Percentiles rank a stretch among this genome's conserved stretches.
These are phyloP conservation scores for Aurantiochytrium sp. DNA, from an alignment of 108 stramenopile genomes.

Conservation along the genomic window DNA sequence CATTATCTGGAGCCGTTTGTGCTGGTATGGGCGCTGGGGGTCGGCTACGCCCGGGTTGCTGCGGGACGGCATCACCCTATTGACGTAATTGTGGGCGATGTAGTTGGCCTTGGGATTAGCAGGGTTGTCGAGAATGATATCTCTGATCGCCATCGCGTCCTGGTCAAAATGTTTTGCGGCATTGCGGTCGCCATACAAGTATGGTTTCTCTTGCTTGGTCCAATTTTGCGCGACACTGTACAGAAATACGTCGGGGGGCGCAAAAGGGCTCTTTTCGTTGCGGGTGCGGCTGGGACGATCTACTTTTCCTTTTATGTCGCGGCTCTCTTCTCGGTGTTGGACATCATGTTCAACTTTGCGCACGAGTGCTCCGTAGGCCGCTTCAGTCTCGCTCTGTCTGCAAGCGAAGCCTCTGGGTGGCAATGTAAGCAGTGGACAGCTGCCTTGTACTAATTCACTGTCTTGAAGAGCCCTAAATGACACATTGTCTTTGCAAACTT, in stretches of 20 bases:
- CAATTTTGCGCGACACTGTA: background rate
- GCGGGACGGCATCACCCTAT: constrained; percentile 21
- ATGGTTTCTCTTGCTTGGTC: background rate
- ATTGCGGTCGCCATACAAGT: background rate
- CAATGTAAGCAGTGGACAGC: background rate
- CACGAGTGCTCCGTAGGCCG: background rate
- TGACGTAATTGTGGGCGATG: constrained; percentile 16
- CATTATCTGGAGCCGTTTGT: background rate
- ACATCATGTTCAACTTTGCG: background rate
- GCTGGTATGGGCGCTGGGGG: background rate
- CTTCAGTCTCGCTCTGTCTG: background rate
- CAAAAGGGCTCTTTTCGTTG: background rate
- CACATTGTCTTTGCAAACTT: no score
- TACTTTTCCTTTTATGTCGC: background rate
- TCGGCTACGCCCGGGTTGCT: constrained; percentile 4
- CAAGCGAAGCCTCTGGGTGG: background rate
- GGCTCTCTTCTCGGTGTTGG: background rate
- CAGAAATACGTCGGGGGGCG: background rate
- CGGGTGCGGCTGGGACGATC: background rate
- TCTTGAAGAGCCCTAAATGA: no score
- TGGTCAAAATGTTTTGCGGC: background rate
- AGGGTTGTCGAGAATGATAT: background rate
- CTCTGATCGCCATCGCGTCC: background rate
- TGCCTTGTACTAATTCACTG: no score
- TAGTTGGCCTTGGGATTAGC: background rate